Conservation (phyloP, 1,139 yeast genomes). For the Taiozyma sp. region DNA sequence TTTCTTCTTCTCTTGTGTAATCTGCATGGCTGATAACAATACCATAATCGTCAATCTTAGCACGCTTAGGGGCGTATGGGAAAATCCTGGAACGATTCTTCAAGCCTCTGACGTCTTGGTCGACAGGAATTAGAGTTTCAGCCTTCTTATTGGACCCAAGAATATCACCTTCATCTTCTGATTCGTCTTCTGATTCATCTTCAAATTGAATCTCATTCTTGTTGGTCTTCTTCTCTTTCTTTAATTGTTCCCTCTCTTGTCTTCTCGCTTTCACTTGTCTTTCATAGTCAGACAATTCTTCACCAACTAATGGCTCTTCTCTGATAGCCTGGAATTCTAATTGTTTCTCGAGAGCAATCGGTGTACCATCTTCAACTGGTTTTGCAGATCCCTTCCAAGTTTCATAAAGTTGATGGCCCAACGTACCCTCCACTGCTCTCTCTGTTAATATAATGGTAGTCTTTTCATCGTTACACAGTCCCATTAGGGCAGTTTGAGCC, state of each 20-base stretch:
- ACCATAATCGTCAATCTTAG: slow-evolving; percentile 83
- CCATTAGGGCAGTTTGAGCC: slow-evolving; percentile 52
- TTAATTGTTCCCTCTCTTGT: slow-evolving; percentile 24
- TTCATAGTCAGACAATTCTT: slow-evolving; percentile 46
- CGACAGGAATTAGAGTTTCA: slow-evolving; percentile 35
- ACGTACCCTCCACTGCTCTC: slow-evolving; percentile 37
- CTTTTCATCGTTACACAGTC: slow-evolving; percentile 57
- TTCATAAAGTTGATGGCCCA: slow-evolving; percentile 42
- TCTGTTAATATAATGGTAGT: slow-evolving; percentile 77
- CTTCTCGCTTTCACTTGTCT: slow-evolving; percentile 39
- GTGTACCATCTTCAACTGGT: slow-evolving; percentile 49
- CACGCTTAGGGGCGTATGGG: slow-evolving; percentile 57
- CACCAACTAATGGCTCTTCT: slow-evolving; percentile 47
- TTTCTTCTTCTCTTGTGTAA: slow-evolving; percentile 57
- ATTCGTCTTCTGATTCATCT: slow-evolving; percentile 30
- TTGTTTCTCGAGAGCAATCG: slow-evolving; percentile 47
- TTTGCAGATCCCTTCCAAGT: slow-evolving; percentile 53
- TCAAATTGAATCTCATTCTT: slow-evolving; percentile 29
- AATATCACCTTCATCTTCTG: slow-evolving; percentile 24
- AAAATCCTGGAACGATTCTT: slow-evolving; percentile 73
- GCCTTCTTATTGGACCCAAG: slow-evolving; percentile 17
- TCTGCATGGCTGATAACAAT: slow-evolving; percentile 61
- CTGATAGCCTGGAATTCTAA: slow-evolving; percentile 32
- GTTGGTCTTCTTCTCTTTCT: slow-evolving; percentile 21
- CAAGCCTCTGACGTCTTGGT: slow-evolving; percentile 58